These are phyloP conservation scores for Furcasterigmium sp. DNA, from an alignment of 2,329 filamentous ascomycete species.

Conservation along the genomic window DNA sequence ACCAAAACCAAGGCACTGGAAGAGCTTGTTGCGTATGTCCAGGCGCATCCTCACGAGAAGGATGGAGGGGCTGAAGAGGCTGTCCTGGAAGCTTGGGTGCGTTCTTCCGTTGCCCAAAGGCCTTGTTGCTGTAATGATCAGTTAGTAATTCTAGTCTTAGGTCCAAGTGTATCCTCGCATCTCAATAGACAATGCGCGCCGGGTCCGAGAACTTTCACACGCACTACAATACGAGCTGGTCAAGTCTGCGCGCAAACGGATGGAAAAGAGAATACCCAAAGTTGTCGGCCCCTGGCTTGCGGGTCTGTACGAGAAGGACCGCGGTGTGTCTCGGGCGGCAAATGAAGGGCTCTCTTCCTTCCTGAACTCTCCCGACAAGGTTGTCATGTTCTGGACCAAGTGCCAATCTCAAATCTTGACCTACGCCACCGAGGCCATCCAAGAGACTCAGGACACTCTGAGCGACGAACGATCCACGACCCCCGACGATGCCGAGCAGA, in stretches of 20 bases:
- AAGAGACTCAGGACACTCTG: constrained; percentile 74
- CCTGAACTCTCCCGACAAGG: constrained; percentile 75
- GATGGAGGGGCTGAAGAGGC: constrained; percentile 68
- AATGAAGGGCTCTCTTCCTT: constrained; percentile 70
- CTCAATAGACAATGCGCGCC: constrained; percentile 83
- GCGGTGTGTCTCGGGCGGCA: constrained; percentile 69
- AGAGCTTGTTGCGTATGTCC: constrained; percentile 66
- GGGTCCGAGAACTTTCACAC: constrained; percentile 85
- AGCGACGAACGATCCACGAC: constrained; percentile 86
- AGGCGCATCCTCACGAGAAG: constrained; percentile 44
- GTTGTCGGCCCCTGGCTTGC: constrained; percentile 88
- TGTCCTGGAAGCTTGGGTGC: constrained; percentile 84
- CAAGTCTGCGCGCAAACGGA: constrained; percentile 68
- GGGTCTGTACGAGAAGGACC: constrained; percentile 82
- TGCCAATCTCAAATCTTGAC: constrained; percentile 78
- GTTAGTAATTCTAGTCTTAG: constrained; percentile 44
- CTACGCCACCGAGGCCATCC: constrained; percentile 73
- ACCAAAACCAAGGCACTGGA: constrained; percentile 90
- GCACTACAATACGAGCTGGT: constrained; percentile 60
- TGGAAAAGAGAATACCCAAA: constrained; percentile 72
- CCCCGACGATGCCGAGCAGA: constrained; percentile 77
- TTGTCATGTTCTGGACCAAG: constrained; percentile 68
- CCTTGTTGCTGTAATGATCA: constrained; percentile 12
- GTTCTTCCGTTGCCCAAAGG: constrained; percentile 23
- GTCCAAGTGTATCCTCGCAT: constrained; percentile 80